Conservation (phyloP, 2,329 filamentous ascomycete species). For the Albophoma yamanashiensis region DNA sequence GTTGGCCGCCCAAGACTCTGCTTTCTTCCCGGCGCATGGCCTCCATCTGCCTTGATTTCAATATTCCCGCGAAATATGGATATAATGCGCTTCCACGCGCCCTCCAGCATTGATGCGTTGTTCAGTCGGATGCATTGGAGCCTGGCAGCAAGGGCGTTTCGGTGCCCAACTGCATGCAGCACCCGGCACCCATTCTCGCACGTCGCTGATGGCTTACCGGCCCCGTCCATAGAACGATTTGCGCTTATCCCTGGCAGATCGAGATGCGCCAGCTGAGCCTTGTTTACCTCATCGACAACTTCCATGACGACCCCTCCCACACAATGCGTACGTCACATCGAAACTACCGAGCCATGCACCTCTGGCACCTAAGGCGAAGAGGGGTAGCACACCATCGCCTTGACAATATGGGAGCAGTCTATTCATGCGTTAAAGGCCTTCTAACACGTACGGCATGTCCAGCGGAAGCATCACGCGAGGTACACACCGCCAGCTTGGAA, state of each 20-base stretch:
- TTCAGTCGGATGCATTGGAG: slow-evolving; percentile 29
- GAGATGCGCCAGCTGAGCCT: background rate
- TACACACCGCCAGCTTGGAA: background rate
- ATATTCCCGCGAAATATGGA: background rate
- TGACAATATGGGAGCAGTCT: background rate
- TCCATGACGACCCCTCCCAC: background rate
- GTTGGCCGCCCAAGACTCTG: background rate
- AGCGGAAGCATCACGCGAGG: background rate
- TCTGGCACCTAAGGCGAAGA: background rate
- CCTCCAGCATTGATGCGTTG: slow-evolving; percentile 21
- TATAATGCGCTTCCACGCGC: slow-evolving; percentile 16
- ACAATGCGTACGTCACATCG: background rate
- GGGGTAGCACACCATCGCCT: background rate
- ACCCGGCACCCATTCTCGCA: background rate
- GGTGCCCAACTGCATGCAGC: slow-evolving; percentile 35
- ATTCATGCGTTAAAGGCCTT: background rate
- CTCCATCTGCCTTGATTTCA: background rate
- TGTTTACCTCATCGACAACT: background rate
- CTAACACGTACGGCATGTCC: background rate
- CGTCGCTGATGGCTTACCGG: background rate
- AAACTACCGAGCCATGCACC: background rate
- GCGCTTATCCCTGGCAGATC: background rate
- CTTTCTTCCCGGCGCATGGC: background rate
- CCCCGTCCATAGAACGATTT: background rate
- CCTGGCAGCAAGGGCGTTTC: slow-evolving; percentile 33